Evolutionary conservation across 2,329 filamentous ascomycete genomes (phyloP).

Genomic region (Sarocladium brachiariae): DNA sequence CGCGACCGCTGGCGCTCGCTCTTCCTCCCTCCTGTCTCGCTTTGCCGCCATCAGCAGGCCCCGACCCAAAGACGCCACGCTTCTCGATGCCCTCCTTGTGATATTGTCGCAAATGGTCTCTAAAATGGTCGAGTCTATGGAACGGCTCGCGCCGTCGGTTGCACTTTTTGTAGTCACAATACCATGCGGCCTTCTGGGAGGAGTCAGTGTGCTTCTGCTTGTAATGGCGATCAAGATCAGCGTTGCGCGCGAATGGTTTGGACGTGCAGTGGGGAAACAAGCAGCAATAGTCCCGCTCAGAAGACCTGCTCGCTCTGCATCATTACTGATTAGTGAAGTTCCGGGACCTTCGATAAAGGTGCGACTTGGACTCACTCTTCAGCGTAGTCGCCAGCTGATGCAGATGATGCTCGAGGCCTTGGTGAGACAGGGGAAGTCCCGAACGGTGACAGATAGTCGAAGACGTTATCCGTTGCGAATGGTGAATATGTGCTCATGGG

Average conservation of each 20-base stretch:
- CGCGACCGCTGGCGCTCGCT: neutral
- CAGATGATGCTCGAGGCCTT: neutral
- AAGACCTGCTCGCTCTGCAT: neutral
- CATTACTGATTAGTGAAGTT: too few species aligned
- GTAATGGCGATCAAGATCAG: constrained; percentile 49
- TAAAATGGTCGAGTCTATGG: constrained; percentile 48
- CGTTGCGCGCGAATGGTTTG: constrained; percentile 42
- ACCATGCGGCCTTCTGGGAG: constrained; percentile 34
- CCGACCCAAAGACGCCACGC: constrained; percentile 32
- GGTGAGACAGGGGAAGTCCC: constrained; percentile 1
- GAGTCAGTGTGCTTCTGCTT: constrained; percentile 39
- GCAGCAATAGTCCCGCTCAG: constrained; percentile 25
- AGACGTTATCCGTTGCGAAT: neutral
- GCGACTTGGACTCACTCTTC: neutral
- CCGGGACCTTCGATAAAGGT: too few species aligned
- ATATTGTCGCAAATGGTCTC: constrained; percentile 49
- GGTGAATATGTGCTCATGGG: neutral
- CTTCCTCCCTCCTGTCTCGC: neutral
- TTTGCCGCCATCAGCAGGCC: neutral
- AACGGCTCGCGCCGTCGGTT: constrained; percentile 39
- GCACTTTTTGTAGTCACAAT: constrained; percentile 47
- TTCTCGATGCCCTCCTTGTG: constrained; percentile 49
- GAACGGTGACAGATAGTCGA: constrained; percentile 5
- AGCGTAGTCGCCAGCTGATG: neutral
- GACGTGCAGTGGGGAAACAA: constrained; percentile 33